Evolutionary conservation across 495 filamentous ascomycete species (phyloP).

Genomic region (Penicillium atrosanguineum): DNA sequence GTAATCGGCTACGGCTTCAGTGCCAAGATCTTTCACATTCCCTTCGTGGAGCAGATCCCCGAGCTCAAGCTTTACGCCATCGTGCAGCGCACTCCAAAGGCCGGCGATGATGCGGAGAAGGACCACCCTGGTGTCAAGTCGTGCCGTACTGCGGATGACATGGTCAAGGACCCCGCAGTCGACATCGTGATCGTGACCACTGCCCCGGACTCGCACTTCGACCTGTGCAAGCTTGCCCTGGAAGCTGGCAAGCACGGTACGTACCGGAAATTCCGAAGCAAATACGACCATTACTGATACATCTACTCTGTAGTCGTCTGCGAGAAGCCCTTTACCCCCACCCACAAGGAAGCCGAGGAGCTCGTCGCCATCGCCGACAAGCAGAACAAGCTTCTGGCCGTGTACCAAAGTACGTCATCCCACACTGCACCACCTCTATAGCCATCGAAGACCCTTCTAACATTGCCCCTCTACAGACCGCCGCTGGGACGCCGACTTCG

Average conservation of each 20-base stretch:
- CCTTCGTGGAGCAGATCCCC: conserved; percentile 67
- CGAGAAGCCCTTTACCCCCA: conserved; percentile 87
- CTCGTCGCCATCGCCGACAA: conserved; percentile 64
- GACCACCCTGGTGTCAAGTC: conserved; percentile 67
- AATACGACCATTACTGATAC: background rate
- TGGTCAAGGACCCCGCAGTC: conserved; percentile 63
- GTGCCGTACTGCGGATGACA: conserved; percentile 57
- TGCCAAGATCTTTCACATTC: conserved; percentile 88
- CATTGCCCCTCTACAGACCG: conserved; percentile 49
- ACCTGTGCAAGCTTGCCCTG: conserved; percentile 62
- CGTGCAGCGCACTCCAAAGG: conserved; percentile 71
- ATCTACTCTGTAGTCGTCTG: conserved; percentile 54
- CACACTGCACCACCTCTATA: background rate
- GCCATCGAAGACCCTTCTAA: background rate
- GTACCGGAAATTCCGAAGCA: background rate
- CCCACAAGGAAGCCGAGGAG: conserved; percentile 64
- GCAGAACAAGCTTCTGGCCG: conserved; percentile 61
- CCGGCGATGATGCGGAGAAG: conserved; percentile 59
- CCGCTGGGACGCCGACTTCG: conserved; percentile 81
- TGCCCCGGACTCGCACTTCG: conserved; percentile 72
- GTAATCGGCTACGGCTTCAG: conserved; percentile 73
- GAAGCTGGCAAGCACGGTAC: conserved; percentile 71
- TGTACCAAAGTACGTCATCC: conserved; percentile 68
- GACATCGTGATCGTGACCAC: conserved; percentile 76
- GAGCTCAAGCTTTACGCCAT: conserved; percentile 71